phyloP scores from a whole-genome alignment of 1,284 basidiomycete genomes.

The Heliocybe sulcata region DNA sequence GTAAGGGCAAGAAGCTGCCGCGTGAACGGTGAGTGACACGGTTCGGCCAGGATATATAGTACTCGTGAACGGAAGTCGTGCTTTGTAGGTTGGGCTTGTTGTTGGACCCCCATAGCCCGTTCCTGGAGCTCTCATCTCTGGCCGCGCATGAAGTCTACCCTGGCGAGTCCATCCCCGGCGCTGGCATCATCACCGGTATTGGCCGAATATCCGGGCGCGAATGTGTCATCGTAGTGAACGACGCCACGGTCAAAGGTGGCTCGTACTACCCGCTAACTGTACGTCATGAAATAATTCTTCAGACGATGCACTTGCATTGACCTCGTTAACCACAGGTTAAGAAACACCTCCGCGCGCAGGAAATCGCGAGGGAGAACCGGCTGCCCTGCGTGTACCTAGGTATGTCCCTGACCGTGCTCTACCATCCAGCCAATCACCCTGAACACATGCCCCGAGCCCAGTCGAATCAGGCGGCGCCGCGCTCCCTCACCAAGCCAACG shows the following conservation, averaged over 20 bases:
- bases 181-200: constrained; percentile 89
- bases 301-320: constrained; percentile 3
- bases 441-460: constrained; percentile 18
- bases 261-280: constrained; percentile 92
- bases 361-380: constrained; percentile 85
- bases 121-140: constrained; percentile 81
- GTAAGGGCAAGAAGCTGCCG: constrained; percentile 80
- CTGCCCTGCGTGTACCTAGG: constrained; percentile 92
- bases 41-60: neutral
- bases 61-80: constrained; percentile 1
- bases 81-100: constrained; percentile 48
- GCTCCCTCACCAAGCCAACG: constrained; percentile 88
- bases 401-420: constrained; percentile 22
- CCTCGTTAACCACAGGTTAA: constrained; percentile 63
- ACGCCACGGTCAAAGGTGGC: constrained; percentile 91
- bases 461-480: constrained; percentile 95
- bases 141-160: constrained; percentile 88
- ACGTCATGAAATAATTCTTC: constrained; percentile 11
- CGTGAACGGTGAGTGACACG: constrained; percentile 62
- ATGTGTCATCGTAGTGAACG: constrained; percentile 89
- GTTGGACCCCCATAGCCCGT: constrained; percentile 84
- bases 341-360: constrained; percentile 92
- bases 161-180: constrained; percentile 74
- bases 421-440: neutral
- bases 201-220: constrained; percentile 75